Conservation (phyloP, 148 eudicot species). For the Rhododendron ovatum region DNA sequence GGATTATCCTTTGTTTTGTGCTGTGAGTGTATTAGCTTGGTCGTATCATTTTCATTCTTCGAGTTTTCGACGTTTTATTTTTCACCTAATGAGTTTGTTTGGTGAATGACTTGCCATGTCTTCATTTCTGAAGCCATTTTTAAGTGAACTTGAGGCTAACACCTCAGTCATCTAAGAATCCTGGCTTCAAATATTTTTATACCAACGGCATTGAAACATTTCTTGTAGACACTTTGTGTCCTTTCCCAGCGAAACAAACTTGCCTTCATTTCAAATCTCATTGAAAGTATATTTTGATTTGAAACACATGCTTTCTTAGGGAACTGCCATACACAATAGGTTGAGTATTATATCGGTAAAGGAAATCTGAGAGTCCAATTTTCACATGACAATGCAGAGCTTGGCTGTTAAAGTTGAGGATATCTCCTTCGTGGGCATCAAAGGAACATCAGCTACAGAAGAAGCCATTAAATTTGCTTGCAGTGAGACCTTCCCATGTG, state of each 20-base stretch:
- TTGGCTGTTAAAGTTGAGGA: conserved; percentile 48
- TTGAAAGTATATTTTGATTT: neutral
- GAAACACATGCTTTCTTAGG: neutral
- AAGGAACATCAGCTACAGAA: conserved; percentile 76
- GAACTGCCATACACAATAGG: neutral
- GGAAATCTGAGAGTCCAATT: neutral
- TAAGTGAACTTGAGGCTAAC: neutral
- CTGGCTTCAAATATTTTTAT: neutral
- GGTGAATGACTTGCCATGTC: neutral
- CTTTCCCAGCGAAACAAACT: neutral
- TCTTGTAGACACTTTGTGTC: neutral
- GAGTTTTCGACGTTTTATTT: neutral
- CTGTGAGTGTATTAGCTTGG: neutral
- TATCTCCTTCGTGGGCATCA: conserved; percentile 58
- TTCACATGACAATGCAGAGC: conserved; percentile 46
- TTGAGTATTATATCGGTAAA: neutral
- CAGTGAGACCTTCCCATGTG: conserved; percentile 77
- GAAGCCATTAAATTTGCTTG: conserved; percentile 74
- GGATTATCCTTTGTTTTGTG: neutral
- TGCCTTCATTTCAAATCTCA: neutral
- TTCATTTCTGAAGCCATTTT: neutral
- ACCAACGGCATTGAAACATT: neutral
- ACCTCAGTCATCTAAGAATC: neutral
- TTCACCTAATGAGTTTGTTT: neutral
- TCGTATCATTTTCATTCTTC: neutral